These are phyloP conservation scores for Hysterium pulicare DNA, from an alignment of 2,329 filamentous ascomycete genomes.

Conservation along the genomic window DNA sequence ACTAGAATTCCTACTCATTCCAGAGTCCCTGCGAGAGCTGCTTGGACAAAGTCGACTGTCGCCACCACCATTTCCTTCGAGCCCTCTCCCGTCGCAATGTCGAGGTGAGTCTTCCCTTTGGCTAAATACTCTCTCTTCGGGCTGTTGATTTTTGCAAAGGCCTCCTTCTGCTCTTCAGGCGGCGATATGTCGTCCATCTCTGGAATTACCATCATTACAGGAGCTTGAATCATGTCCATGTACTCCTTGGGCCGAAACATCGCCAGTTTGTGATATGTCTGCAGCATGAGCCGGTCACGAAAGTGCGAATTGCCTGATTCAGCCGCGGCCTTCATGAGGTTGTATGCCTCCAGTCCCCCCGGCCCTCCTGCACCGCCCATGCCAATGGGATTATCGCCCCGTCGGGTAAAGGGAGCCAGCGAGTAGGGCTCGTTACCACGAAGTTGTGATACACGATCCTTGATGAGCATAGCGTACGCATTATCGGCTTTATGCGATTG, in stretches of 20 bases:
- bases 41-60: not conserved
- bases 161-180: conserved; percentile 16
- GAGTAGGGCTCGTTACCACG: conserved; percentile 38
- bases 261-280: conserved; percentile 24
- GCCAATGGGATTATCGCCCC: conserved; percentile 39
- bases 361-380: conserved; percentile 23
- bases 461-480: conserved; percentile 14
- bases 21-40: not conserved
- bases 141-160: conserved; percentile 14
- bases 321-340: conserved; percentile 10
- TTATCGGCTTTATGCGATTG: conserved; percentile 12
- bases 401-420: conserved; percentile 35
- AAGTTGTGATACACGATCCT: conserved; percentile 40
- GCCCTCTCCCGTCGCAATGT: conserved; percentile 21
- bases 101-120: conserved; percentile 22
- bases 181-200: conserved; percentile 22
- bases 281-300: conserved; percentile 23
- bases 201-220: conserved; percentile 24
- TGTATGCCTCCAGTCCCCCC: conserved; percentile 14
- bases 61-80: not conserved
- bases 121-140: conserved; percentile 21
- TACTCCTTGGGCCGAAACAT: conserved; percentile 8
- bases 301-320: conserved; percentile 2
- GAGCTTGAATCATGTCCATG: conserved; percentile 14
- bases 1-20: no score